Evolutionary conservation across 208 protist species (phyloP), one percentile per base, ranked within the genome.

Genomic region (Trypanosoma theileri): DNA sequence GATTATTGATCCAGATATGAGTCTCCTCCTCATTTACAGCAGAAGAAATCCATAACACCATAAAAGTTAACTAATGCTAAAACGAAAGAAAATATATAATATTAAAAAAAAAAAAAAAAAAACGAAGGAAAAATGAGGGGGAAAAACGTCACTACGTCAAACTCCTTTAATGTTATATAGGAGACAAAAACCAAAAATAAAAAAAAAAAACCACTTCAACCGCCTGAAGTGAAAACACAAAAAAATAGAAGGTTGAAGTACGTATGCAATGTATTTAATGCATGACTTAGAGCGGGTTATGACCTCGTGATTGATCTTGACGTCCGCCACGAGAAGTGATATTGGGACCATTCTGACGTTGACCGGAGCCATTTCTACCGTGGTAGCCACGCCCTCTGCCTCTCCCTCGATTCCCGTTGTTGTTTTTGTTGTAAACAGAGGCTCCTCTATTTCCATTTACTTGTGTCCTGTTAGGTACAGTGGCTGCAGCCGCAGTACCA

Each of bases 341-440:
- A 14, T 40, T 48, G 35, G n/a, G n/a, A 21, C 58, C 22, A 26
- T 58, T n/a, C 21, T 62, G 14, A 19, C 28, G 24, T 24, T 44
- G 12, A 2, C 69, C 66, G n/a, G 46, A 24, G 19, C 75, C 55
- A 11, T 66, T 35, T 50, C 65, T 55, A 35, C 75, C 73, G 35
- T 41, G 53, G 31, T 62, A 10, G 21, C 55, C 52, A 28, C 71
- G 54, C 22, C 59, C 56, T 50, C 71, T 44, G 28, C 41, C 17
- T 56, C 31, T 53, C 21, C 52, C 24, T 31, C 57, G 16, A 42
- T 46, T 35, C n/a, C 71, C 42, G 56, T 35, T 22, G 10, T 46
- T 50, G 17, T 59, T 35, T 44, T 12, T 19, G 9, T 14, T 54
- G 53, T 63, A 8, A 35, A 1, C 6, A 6, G 1, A 35, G 28